Conservation (phyloP, 73 alveolate genomes). For the Effrenium voratum region DNA sequence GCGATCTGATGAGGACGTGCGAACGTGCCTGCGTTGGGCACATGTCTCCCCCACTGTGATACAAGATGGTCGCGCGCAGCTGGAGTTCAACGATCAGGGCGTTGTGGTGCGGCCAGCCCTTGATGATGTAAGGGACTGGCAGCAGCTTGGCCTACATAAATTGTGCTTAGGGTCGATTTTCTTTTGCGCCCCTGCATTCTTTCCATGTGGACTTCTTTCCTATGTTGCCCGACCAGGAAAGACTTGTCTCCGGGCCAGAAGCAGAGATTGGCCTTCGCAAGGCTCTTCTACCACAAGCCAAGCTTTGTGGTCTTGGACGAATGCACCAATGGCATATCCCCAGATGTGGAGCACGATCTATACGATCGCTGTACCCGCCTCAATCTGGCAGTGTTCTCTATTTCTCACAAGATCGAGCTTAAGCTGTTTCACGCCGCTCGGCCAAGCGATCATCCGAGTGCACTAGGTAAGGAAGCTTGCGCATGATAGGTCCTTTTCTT, state of each 20-base stretch:
- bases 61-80: slow-evolving; percentile 83
- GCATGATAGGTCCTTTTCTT: neutral
- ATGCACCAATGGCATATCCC: slow-evolving; percentile 90
- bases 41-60: slow-evolving; percentile 78
- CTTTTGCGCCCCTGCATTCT: no score
- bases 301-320: slow-evolving; percentile 85
- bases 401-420: slow-evolving; percentile 85
- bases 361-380: slow-evolving; percentile 87
- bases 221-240: no score
- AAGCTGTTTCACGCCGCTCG: slow-evolving; percentile 73
- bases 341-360: slow-evolving; percentile 92
- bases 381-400: slow-evolving; percentile 89
- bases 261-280: slow-evolving; percentile 88
- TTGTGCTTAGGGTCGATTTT: no score
- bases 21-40: slow-evolving; percentile 73
- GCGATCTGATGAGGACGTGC: slow-evolving; percentile 70
- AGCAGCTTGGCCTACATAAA: no score
- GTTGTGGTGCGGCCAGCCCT: slow-evolving; percentile 49
- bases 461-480: neutral
- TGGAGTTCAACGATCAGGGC: slow-evolving; percentile 72
- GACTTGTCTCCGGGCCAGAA: slow-evolving; percentile 90
- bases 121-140: slow-evolving; percentile 89
- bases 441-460: neutral
- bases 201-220: no score
- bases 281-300: slow-evolving; percentile 80